phyloP scores from a whole-genome alignment of 148 eudicot genomes.

The Pharnaceum exiguum region DNA sequence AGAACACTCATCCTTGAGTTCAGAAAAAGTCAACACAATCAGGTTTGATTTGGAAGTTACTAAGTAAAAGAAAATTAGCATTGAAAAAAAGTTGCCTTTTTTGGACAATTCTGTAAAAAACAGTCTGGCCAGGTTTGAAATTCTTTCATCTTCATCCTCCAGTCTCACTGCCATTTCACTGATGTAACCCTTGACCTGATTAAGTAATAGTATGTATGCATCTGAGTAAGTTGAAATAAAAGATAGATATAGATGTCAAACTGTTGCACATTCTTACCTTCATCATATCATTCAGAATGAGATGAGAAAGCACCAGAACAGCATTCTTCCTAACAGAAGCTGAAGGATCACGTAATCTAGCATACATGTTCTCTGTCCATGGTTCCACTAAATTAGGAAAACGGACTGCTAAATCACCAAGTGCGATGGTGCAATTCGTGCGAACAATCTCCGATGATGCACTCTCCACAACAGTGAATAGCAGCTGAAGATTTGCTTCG shows the following conservation, averaged over 20 bases:
- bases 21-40: no score
- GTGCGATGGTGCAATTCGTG: slow-evolving; percentile 91
- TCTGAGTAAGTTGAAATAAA: not conserved
- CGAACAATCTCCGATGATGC: slow-evolving; percentile 92
- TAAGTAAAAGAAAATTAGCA: not conserved
- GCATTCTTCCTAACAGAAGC: slow-evolving; percentile 90
- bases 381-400: slow-evolving; percentile 95
- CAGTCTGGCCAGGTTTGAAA: slow-evolving; percentile 81
- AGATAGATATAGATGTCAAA: slow-evolving; percentile 1
- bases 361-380: slow-evolving; percentile 96
- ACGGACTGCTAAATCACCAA: slow-evolving; percentile 95
- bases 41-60: no score
- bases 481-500: slow-evolving; percentile 90
- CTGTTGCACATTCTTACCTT: slow-evolving; percentile 47
- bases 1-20: not conserved
- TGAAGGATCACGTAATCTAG: slow-evolving; percentile 77
- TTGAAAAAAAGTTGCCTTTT: slow-evolving; percentile 46
- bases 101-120: slow-evolving; percentile 86
- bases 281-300: slow-evolving; percentile 98
- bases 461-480: slow-evolving; percentile 91
- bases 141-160: slow-evolving; percentile 95
- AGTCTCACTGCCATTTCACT: slow-evolving; percentile 87
- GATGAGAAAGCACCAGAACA: slow-evolving; percentile 95
- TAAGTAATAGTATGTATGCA: not conserved
- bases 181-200: slow-evolving; percentile 87